A percentile compares a stretch with the other conserved stretches of the same genome.
phyloP scores from a whole-genome alignment of 768 basidiomycete species.

The Tylopilus felleus region DNA sequence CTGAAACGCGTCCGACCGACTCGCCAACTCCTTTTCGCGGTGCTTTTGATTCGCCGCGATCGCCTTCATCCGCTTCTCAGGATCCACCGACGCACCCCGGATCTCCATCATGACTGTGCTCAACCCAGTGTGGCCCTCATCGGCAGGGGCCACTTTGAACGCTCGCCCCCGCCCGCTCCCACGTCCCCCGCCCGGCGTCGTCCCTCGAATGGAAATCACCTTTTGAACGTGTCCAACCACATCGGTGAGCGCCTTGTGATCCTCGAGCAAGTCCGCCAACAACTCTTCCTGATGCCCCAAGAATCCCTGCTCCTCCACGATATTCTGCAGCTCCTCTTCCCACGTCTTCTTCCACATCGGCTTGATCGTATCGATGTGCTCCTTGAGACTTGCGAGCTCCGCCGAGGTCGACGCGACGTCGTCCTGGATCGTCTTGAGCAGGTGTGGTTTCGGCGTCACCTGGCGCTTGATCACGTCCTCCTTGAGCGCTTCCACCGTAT shows the following conservation, averaged over 20 bases:
- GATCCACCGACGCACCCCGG: slow-evolving; percentile 75
- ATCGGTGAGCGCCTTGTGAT: slow-evolving; percentile 84
- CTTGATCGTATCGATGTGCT: slow-evolving; percentile 84
- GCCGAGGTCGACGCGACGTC: slow-evolving; percentile 63
- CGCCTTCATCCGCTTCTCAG: slow-evolving; percentile 82
- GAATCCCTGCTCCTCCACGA: slow-evolving; percentile 96
- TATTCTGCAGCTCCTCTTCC: slow-evolving; percentile 93
- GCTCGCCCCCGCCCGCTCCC: slow-evolving; percentile 40
- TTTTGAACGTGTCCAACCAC: slow-evolving; percentile 91
- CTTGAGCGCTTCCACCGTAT: slow-evolving; percentile 83
- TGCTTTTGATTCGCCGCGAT: slow-evolving; percentile 86
- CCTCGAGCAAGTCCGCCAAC: slow-evolving; percentile 81
- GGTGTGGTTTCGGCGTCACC: slow-evolving; percentile 71
- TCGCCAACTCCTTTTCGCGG: slow-evolving; percentile 71
- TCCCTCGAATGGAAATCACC: slow-evolving; percentile 68
- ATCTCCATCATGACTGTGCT: slow-evolving; percentile 90
- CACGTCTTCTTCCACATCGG: slow-evolving; percentile 99
- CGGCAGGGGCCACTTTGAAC: slow-evolving; percentile 60
- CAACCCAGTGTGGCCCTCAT: slow-evolving; percentile 65
- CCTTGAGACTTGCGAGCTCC: slow-evolving; percentile 74
- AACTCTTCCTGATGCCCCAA: slow-evolving; percentile 91
- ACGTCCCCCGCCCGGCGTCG: slow-evolving; percentile 35
- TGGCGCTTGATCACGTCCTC: slow-evolving; percentile 90
- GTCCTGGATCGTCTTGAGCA: slow-evolving; percentile 68
- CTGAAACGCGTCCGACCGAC: slow-evolving; percentile 77